Base-by-base conservation (phyloP, 1,139 yeast species). In the Schwanniomyces etchellsii region DNA sequence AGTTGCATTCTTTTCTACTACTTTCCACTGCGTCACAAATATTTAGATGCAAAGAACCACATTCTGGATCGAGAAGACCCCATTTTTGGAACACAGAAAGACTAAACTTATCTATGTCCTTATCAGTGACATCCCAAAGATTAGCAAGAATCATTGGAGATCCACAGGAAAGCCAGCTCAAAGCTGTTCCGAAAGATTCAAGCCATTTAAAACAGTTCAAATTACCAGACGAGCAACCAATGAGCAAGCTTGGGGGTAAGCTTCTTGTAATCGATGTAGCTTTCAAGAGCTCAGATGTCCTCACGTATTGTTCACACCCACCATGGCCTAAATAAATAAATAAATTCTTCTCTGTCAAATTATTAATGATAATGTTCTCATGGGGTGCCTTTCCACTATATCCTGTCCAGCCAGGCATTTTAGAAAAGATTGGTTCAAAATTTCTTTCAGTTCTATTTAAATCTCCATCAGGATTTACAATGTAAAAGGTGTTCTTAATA, bases 91-190 rank as follows among this genome's bases (percentile, higher is more conserved):
- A 69, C 24, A 82, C 54, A 1, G 72, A 59, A 9, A 67, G 38
- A 27, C 88, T 81, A 45, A 88, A 86, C 43, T 67, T 70, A 54
- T 91, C 97, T 33, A 88, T 85, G 51, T 91, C 98, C 45, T 84
- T 88, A 53, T 91, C 98, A 0, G 97, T 91, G 4, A 91, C 97
- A 55, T 88, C 96, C 98, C 98, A 91, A 40, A 91, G 58, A 47
- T 86, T 88, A 0, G 86, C 96, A 26, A 91, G 59, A 2, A 86
- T 69, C 77, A 83, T 70, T 0, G 95, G 93, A 28, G 86, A 74
- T 0, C 94, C 95, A 20, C 91, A 91, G 4, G 72, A 60, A 21
- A 89, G 51, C 67, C 89, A 88, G 32, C 82, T 78, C 43, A 74
- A 70, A 0, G 85, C 71, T 5, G 88, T 82, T 1, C 97, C 96